Percentiles rank a stretch among this genome's conserved stretches.
phyloP scores from a whole-genome alignment of 768 basidiomycete genomes.

The Podaxis sp. region DNA sequence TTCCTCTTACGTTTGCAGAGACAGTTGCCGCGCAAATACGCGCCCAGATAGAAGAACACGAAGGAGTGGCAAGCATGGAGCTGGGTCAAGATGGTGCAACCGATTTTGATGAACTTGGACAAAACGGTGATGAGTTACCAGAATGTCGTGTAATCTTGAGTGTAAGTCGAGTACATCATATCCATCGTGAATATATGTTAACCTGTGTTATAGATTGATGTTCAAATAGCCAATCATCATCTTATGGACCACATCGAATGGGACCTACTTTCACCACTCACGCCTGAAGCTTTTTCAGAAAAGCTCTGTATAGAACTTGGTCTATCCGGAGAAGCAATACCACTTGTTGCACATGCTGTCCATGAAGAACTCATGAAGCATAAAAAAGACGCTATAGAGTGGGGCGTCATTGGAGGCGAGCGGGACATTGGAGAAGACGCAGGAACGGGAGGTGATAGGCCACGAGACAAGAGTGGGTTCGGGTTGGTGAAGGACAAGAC shows the following conservation, averaged over 20 bases:
- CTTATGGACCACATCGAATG: slow-evolving; percentile 96
- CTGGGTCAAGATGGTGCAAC: slow-evolving; percentile 59
- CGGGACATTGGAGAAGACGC: slow-evolving; percentile 32
- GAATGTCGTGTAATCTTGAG: slow-evolving; percentile 84
- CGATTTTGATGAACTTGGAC: slow-evolving; percentile 41
- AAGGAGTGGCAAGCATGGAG: slow-evolving; percentile 78
- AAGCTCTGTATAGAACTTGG: slow-evolving; percentile 86
- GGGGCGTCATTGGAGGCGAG: slow-evolving; percentile 79
- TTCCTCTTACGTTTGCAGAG: slow-evolving; percentile 69
- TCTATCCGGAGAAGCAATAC: slow-evolving; percentile 82
- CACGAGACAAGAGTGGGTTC: slow-evolving; percentile 49
- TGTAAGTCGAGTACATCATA: slow-evolving; percentile 39
- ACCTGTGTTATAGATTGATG: slow-evolving; percentile 74
- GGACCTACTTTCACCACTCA: slow-evolving; percentile 93
- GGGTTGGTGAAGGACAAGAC: slow-evolving; percentile 78
- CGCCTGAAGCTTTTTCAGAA: slow-evolving; percentile 81
- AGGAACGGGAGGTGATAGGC: slow-evolving; percentile 23
- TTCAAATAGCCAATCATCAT: slow-evolving; percentile 91
- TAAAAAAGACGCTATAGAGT: slow-evolving; percentile 93
- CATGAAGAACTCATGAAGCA: slow-evolving; percentile 96
- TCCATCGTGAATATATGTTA: slow-evolving; percentile 1
- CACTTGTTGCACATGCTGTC: slow-evolving; percentile 88
- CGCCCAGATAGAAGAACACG: slow-evolving; percentile 89
- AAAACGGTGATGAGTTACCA: slow-evolving; percentile 55
- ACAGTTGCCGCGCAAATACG: slow-evolving; percentile 85